Conservation (phyloP, 208 protist species). For the Zelonia costaricensis region DNA sequence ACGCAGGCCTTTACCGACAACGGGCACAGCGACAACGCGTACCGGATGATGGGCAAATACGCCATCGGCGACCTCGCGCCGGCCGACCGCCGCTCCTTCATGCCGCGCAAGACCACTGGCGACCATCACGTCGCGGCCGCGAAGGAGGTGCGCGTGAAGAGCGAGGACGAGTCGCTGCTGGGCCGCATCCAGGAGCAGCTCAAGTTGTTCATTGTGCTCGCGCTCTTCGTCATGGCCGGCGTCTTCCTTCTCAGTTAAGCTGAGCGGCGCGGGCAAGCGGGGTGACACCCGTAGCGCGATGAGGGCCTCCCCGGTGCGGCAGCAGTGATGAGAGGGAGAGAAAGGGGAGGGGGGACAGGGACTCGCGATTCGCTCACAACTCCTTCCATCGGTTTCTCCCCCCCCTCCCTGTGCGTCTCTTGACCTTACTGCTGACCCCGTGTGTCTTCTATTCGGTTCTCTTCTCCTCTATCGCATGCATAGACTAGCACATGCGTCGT, state of each 20-base stretch:
- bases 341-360: too few species aligned
- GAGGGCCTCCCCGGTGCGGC: background rate
- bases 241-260: conserved; percentile 43
- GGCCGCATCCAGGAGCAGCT: conserved; percentile 53
- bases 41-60: conserved; percentile 60
- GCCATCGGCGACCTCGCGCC: conserved; percentile 53
- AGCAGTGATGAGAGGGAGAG: too few species aligned
- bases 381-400: background rate
- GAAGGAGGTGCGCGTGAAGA: conserved; percentile 7
- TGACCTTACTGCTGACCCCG: background rate
- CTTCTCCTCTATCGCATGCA: too few species aligned
- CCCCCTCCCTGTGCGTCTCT: background rate
- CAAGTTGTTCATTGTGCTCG: conserved; percentile 38
- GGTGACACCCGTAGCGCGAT: background rate
- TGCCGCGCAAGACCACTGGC: conserved; percentile 22
- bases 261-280: background rate
- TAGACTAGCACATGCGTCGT: too few species aligned
- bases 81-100: conserved; percentile 28
- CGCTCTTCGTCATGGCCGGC: conserved; percentile 47
- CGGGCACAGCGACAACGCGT: conserved; percentile 56
- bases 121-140: background rate
- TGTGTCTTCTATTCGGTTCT: too few species aligned
- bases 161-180: conserved; percentile 46
- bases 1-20: conserved; percentile 73
- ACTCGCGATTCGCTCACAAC: background rate